These are phyloP conservation scores for Plasmodium vinckei DNA, from an alignment of 169 alveolate species.

Conservation along the genomic window DNA sequence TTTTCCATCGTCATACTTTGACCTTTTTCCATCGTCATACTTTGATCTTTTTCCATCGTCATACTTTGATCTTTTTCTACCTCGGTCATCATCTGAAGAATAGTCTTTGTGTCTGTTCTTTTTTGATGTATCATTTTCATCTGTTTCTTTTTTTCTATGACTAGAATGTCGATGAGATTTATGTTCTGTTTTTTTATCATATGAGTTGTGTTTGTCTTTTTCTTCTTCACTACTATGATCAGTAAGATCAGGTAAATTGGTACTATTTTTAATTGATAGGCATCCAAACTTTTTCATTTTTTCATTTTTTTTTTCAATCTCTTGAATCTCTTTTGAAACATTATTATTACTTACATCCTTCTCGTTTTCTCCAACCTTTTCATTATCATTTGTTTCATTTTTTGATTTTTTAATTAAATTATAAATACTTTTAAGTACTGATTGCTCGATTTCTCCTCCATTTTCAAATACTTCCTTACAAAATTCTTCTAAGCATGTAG, in stretches of 20 bases:
- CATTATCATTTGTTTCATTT: background rate
- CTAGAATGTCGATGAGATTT: background rate
- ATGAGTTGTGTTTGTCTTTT: background rate
- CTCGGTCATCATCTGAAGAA: conserved; percentile 7
- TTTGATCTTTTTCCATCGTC: background rate
- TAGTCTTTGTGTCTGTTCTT: background rate
- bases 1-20: background rate
- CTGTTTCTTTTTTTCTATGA: background rate
- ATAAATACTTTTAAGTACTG: conserved; percentile 47
- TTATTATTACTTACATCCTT: background rate
- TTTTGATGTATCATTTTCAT: background rate
- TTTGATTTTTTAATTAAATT: conserved; percentile 12
- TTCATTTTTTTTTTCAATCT: conserved; percentile 50
- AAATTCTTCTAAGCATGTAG: conserved; percentile 51
- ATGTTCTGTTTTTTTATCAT: background rate
- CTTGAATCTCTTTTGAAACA: conserved; percentile 1
- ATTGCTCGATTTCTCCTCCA: conserved; percentile 63
- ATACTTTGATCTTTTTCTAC: background rate
- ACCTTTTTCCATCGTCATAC: background rate
- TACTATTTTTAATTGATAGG: conserved; percentile 17
- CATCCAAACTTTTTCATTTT: conserved; percentile 58
- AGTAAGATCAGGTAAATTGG: no score
- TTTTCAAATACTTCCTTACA: conserved; percentile 68
- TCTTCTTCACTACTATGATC: conserved; percentile 1
- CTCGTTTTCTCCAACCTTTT: background rate